Conservation (phyloP, 768 basidiomycete species). For the Pleurotus citrinopileatus region DNA sequence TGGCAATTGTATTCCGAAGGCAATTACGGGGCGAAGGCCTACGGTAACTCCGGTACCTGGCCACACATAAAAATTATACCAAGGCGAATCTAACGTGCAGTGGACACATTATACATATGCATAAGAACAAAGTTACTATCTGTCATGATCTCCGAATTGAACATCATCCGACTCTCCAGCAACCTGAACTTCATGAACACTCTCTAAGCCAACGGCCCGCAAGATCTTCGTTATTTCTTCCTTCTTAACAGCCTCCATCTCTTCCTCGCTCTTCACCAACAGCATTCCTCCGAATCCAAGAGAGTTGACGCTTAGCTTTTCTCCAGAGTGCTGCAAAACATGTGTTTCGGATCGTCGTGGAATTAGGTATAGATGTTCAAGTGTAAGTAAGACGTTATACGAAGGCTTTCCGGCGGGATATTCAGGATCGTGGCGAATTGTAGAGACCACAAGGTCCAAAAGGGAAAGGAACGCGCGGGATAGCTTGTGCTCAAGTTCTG, state of each 20-base stretch:
- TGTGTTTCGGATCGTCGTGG: conserved; percentile 72
- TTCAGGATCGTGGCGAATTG: conserved; percentile 61
- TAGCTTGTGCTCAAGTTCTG: conserved; percentile 49
- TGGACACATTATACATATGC: too few species aligned
- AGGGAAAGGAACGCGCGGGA: conserved; percentile 66
- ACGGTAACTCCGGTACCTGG: too few species aligned
- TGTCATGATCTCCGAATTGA: too few species aligned
- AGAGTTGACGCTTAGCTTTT: conserved; percentile 72
- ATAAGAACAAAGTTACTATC: too few species aligned
- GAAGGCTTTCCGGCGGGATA: conserved; percentile 67
- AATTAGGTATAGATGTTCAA: conserved; percentile 83
- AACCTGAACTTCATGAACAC: conserved; percentile 66
- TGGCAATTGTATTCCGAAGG: too few species aligned
- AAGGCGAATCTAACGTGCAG: too few species aligned
- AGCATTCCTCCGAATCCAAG: conserved; percentile 90
- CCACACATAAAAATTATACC: too few species aligned
- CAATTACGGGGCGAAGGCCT: too few species aligned
- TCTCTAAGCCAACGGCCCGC: conserved; percentile 59
- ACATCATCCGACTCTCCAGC: conserved; percentile 41
- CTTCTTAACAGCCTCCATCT: conserved; percentile 64
- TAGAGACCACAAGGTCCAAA: conserved; percentile 74
- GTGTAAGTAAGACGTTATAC: conserved; percentile 81
- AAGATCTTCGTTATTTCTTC: conserved; percentile 66
- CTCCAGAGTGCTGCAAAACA: conserved; percentile 48
- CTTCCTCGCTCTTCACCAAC: conserved; percentile 79